Percentiles rank a stretch among this genome's conserved stretches.
These are phyloP conservation scores for Leccinum pachyderme DNA, from an alignment of 1,284 basidiomycete species.

Conservation along the genomic window DNA sequence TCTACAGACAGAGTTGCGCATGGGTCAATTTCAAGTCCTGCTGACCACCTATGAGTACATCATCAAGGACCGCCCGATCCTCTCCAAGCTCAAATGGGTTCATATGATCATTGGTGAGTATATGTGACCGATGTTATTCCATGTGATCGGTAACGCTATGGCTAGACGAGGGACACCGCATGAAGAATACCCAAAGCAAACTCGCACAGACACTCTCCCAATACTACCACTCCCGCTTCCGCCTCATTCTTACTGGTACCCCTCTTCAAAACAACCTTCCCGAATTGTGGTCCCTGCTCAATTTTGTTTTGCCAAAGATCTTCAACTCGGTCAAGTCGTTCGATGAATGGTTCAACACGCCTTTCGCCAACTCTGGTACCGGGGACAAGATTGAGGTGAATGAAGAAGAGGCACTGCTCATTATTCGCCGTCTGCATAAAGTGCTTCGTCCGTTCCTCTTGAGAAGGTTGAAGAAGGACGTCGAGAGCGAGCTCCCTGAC, in stretches of 20 bases:
- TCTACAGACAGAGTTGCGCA: constrained; percentile 72
- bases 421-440: constrained; percentile 98
- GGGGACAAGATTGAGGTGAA: constrained; percentile 98
- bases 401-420: constrained; percentile 98
- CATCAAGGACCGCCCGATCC: constrained; percentile 92
- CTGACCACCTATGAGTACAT: constrained; percentile 99
- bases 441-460: constrained; percentile 97
- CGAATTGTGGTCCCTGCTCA: constrained; percentile 96
- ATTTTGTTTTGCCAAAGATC: constrained; percentile 97
- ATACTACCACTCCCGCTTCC: constrained; percentile 91
- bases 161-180: constrained; percentile 94
- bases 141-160: constrained; percentile 5
- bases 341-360: constrained; percentile 99
- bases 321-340: constrained; percentile 99
- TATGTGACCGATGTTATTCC: background rate
- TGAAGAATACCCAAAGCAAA: constrained; percentile 99
- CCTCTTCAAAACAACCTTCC: constrained; percentile 99
- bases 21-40: constrained; percentile 90
- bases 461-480: constrained; percentile 96
- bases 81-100: constrained; percentile 94
- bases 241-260: constrained; percentile 96
- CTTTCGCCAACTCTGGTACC: constrained; percentile 96
- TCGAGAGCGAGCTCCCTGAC: constrained; percentile 96
- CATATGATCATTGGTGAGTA: constrained; percentile 93
- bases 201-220: constrained; percentile 90